These are phyloP conservation scores for Apiospora marii DNA, from an alignment of 2,329 filamentous ascomycete species.

Conservation along the genomic window DNA sequence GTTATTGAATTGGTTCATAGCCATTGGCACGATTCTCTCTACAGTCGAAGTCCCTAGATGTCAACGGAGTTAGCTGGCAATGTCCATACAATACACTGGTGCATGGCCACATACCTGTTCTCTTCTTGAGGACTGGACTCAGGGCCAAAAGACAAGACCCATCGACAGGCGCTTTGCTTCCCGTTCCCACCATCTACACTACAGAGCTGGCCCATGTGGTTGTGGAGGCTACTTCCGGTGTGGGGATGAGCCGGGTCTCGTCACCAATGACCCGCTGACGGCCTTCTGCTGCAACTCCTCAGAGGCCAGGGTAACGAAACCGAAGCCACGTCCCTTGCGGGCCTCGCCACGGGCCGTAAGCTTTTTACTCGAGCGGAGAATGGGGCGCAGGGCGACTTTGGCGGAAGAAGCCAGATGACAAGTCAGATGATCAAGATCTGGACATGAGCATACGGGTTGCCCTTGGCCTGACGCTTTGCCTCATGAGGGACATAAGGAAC, in stretches of 20 bases:
- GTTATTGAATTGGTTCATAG: too few species aligned
- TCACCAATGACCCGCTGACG: slow-evolving; percentile 72
- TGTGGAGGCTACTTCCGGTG: neutral
- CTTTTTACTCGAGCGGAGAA: slow-evolving; percentile 99
- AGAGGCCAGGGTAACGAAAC: slow-evolving; percentile 93
- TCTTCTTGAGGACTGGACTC: neutral
- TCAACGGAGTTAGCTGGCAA: too few species aligned
- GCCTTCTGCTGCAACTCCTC: slow-evolving; percentile 98
- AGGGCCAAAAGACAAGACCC: too few species aligned
- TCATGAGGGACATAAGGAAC: too few species aligned
- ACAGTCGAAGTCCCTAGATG: too few species aligned
- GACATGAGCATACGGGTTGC: neutral
- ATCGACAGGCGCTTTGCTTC: too few species aligned
- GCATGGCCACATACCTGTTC: too few species aligned
- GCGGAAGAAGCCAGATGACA: slow-evolving; percentile 71
- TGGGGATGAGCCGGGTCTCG: slow-evolving; percentile 3
- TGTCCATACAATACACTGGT: too few species aligned
- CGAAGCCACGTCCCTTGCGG: slow-evolving; percentile 98
- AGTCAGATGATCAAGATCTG: neutral
- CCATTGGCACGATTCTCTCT: too few species aligned
- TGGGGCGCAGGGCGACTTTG: slow-evolving; percentile 98
- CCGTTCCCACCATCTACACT: slow-evolving; percentile 4
- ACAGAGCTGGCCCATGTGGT: slow-evolving; percentile 11
- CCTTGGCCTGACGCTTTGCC: too few species aligned
- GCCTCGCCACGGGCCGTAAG: slow-evolving; percentile 96